phyloP scores from a whole-genome alignment of 495 filamentous ascomycete genomes.

The Recurvomyces mirabilis region DNA sequence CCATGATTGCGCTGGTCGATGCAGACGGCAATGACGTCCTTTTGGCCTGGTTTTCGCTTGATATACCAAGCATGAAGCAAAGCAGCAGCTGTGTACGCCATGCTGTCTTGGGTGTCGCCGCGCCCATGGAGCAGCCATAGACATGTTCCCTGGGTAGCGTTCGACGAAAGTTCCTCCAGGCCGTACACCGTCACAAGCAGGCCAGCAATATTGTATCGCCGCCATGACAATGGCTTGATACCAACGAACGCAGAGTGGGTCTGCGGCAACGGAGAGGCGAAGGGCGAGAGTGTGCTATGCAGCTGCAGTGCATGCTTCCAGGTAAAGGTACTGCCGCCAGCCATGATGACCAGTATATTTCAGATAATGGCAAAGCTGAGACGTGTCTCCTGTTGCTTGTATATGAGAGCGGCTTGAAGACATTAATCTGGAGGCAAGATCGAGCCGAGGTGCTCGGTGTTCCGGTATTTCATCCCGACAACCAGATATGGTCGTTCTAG shows the following conservation, averaged over 20 bases:
- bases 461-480: no score
- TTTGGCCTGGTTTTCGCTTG: slow-evolving; percentile 20
- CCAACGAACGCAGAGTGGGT: slow-evolving; percentile 17
- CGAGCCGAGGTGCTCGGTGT: no score
- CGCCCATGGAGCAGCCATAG: slow-evolving; percentile 85
- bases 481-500: no score
- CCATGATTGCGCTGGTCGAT: slow-evolving; percentile 93
- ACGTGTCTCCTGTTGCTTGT: no score
- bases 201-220: slow-evolving; percentile 58
- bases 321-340: slow-evolving; percentile 20
- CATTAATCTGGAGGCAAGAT: no score
- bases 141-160: slow-evolving; percentile 46
- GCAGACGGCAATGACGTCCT: slow-evolving; percentile 62
- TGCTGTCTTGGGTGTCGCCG: slow-evolving; percentile 52
- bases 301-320: slow-evolving; percentile 20
- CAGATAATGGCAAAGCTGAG: no score
- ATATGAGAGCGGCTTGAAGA: no score
- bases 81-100: slow-evolving; percentile 48
- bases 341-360: no score
- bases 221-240: slow-evolving; percentile 44
- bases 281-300: slow-evolving; percentile 20
- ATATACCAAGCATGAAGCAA: slow-evolving; percentile 51
- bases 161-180: slow-evolving; percentile 52
- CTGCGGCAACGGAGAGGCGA: slow-evolving; percentile 13
- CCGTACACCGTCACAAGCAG: slow-evolving; percentile 70